These are phyloP conservation scores for Pythium phragmitis DNA, from an alignment of 352 stramenopile species.

Conservation along the genomic window DNA sequence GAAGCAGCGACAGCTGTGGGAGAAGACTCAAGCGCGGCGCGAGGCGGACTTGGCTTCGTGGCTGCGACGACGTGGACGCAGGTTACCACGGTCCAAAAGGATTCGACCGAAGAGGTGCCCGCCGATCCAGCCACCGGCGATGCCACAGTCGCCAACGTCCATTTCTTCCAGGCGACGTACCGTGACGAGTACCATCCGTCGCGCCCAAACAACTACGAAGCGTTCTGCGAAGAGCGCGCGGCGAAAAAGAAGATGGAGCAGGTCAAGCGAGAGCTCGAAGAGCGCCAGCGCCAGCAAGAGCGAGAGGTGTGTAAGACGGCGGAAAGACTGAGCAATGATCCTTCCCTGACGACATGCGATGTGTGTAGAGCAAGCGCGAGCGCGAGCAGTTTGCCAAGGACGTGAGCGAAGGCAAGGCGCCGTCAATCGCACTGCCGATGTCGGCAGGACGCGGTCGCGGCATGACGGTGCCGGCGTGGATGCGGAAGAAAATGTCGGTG, in stretches of 20 bases:
- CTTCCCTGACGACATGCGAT: too few relatives aligned
- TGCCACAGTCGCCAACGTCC: constrained; percentile 8
- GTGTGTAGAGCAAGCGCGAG: constrained; percentile 55
- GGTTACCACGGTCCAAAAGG: constrained; percentile 44
- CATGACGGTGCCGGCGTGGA: constrained; percentile 92
- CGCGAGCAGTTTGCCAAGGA: constrained; percentile 69
- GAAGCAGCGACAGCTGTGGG: background rate
- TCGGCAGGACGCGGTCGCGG: constrained; percentile 77
- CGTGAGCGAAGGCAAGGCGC: constrained; percentile 63
- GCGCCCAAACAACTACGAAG: constrained; percentile 88
- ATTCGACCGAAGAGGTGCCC: background rate
- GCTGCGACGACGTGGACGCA: constrained; percentile 91
- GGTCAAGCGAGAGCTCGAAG: constrained; percentile 78
- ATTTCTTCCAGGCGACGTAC: constrained; percentile 78
- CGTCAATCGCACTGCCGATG: constrained; percentile 42
- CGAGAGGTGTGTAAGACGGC: constrained; percentile 39
- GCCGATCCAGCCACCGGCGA: constrained; percentile 18
- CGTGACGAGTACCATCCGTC: constrained; percentile 86
- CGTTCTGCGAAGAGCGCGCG: constrained; percentile 77
- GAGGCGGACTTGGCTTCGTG: constrained; percentile 83
- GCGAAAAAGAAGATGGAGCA: constrained; percentile 78
- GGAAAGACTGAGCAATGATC: too few relatives aligned
- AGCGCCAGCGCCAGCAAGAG: constrained; percentile 73
- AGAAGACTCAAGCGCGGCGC: constrained; percentile 40
- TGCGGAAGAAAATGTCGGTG: constrained; percentile 89